Evolutionary conservation across 2,329 filamentous ascomycete species (phyloP), one percentile per base, ranked within the genome.

Genomic region (Gremmenia infestans): DNA sequence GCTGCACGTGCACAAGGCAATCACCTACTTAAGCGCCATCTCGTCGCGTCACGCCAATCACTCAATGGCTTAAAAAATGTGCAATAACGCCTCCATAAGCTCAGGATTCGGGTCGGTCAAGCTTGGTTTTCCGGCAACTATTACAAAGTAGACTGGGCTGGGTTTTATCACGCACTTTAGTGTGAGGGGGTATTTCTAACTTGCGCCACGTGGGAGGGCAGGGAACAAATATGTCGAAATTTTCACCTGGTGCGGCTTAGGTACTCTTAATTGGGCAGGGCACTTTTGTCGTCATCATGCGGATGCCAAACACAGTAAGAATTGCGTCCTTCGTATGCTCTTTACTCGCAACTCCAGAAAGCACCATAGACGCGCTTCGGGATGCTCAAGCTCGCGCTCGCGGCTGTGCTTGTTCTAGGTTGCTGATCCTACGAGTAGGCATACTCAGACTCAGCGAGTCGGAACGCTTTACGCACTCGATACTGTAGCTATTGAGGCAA

Each of bases 21-120:
- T 60, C 62, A 63, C 58, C 54, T 63, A 58, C 62, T 52, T 64
- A 64, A 62, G 62, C 62, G 60, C 62, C 56, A 58, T 59, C 55
- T 56, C 54, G 57, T 63, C 57, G 56, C 58, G 56, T 59, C 52
- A 53, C 52, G 43, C 52, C 53, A 53, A 54, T 57, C 52, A 47
- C 37, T 53, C 53, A 53, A 54, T 57, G 46, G 42, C 28, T 47
- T 39, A 23, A 48, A 48, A 48, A 25, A 22, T 52, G 53, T 40
- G 56, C 50, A 59, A 52, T 22, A 37, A 52, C 39, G 53, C 48
- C 28, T 50, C 19, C 11, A 23, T 28, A 28, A 28, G 28, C 28
- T 8, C 8, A 28, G 28, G 28, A 28, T 28, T 28, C 28, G 28
- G 28, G 28, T 28, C 2, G 28, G 28, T 28, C 28, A 9, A 28